These are phyloP conservation scores for Ophiostoma angusticollis DNA, from an alignment of 2,329 filamentous ascomycete genomes.

Conservation along the genomic window DNA sequence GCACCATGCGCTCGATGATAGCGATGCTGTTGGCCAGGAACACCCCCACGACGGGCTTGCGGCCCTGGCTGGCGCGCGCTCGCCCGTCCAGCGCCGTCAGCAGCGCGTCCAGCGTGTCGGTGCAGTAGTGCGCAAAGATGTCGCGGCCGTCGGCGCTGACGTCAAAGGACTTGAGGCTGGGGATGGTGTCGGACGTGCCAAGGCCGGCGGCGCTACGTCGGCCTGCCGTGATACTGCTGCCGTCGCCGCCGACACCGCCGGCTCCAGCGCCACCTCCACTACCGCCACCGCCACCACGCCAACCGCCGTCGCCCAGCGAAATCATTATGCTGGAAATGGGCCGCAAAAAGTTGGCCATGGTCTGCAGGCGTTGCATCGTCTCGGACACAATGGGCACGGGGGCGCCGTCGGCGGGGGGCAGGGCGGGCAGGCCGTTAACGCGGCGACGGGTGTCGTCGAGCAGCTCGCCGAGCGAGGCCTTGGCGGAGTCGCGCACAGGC, in stretches of 20 bases:
- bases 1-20: constrained; percentile 73
- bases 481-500: constrained; percentile 83
- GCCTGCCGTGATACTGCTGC: no score
- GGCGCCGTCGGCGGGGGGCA: constrained; percentile 70
- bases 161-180: constrained; percentile 68
- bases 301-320: constrained; percentile 85
- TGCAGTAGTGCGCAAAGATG: constrained; percentile 79
- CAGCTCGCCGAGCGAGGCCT: constrained; percentile 68
- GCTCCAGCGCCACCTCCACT: constrained; percentile 37
- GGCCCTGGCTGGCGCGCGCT: constrained; percentile 40
- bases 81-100: constrained; percentile 65
- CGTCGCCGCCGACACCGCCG: background rate
- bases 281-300: constrained; percentile 46
- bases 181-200: constrained; percentile 48
- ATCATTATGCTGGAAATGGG: constrained; percentile 84
- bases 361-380: constrained; percentile 74
- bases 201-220: no score
- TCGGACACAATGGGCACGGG: constrained; percentile 67
- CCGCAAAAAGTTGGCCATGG: constrained; percentile 73
- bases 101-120: constrained; percentile 75
- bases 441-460: constrained; percentile 70
- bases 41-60: constrained; percentile 68
- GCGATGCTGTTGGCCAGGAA: constrained; percentile 83
- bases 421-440: constrained; percentile 47
- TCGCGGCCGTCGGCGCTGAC: constrained; percentile 78